Conservation (phyloP, 2,329 filamentous ascomycete species). For the Talaromyces sp. region DNA sequence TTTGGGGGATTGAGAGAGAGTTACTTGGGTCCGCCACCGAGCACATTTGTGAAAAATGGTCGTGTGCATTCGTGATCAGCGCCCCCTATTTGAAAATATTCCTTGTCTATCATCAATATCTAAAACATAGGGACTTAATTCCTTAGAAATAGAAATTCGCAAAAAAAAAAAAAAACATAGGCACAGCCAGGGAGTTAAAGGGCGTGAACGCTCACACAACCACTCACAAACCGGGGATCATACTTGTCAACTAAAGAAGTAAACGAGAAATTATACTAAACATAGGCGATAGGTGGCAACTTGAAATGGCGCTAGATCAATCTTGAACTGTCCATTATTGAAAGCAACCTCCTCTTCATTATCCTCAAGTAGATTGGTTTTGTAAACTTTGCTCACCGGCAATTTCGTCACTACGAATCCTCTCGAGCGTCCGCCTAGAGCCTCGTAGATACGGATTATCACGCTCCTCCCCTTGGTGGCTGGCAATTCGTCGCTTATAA, state of each 20-base stretch:
- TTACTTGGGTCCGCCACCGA: conserved; percentile 58
- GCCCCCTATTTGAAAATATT: not conserved
- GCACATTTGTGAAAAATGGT: conserved; percentile 21
- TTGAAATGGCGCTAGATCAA: conserved; percentile 76
- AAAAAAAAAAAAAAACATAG: not conserved
- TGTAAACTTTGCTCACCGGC: conserved; percentile 71
- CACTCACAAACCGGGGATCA: not conserved
- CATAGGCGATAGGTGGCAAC: conserved; percentile 73
- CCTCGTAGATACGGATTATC: conserved; percentile 83
- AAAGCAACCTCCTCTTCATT: conserved; percentile 65
- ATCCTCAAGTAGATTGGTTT: conserved; percentile 86
- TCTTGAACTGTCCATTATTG: conserved; percentile 43
- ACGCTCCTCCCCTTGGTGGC: conserved; percentile 71
- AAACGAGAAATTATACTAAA: not conserved
- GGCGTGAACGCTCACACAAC: not conserved
- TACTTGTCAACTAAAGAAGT: not conserved
- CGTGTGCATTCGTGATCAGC: not conserved
- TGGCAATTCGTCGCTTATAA: conserved; percentile 56
- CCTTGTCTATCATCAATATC: not conserved
- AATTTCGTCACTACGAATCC: conserved; percentile 67
- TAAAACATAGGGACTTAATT: not conserved
- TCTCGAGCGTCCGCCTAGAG: conserved; percentile 73
- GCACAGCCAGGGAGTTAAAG: not conserved
- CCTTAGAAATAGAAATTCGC: no score
- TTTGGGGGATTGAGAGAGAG: conserved; percentile 54